These are phyloP conservation scores for Aspergillus sp. DNA, from an alignment of 2,329 filamentous ascomycete genomes.

Conservation along the genomic window DNA sequence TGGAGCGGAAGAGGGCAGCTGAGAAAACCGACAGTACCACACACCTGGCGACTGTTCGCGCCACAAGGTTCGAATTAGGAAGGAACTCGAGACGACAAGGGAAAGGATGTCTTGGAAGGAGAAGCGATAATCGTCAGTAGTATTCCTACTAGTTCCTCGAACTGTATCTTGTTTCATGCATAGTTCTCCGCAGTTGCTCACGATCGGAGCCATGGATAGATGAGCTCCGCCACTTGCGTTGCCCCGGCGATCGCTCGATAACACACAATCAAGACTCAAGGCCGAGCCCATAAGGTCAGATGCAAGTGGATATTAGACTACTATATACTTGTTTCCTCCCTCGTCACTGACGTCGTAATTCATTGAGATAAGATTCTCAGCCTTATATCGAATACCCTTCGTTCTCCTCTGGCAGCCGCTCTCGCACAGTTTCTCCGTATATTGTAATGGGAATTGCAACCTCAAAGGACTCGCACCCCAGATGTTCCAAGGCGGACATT, in stretches of 20 bases:
- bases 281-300: background rate
- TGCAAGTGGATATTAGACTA: background rate
- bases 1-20: background rate
- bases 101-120: background rate
- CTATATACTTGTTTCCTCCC: slow-evolving; percentile 8
- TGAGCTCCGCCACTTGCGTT: slow-evolving; percentile 20
- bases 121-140: background rate
- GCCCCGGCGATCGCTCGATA: slow-evolving; percentile 17
- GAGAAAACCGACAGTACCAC: background rate
- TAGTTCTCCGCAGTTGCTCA: slow-evolving; percentile 15
- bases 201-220: slow-evolving; percentile 20
- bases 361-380: background rate
- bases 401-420: slow-evolving; percentile 44
- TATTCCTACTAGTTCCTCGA: background rate
- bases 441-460: slow-evolving; percentile 82
- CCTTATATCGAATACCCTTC: slow-evolving; percentile 46
- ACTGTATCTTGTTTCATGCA: slow-evolving; percentile 8
- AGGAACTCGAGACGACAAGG: background rate
- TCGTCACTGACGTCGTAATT: background rate
- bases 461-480: slow-evolving; percentile 89
- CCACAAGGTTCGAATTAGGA: slow-evolving; percentile 3
- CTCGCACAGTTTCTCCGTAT: slow-evolving; percentile 64
- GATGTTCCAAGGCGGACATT: slow-evolving; percentile 74
- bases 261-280: background rate
- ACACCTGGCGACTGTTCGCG: background rate